Conservation (phyloP, 2,329 filamentous ascomycete genomes). For the Claviceps sp. region DNA sequence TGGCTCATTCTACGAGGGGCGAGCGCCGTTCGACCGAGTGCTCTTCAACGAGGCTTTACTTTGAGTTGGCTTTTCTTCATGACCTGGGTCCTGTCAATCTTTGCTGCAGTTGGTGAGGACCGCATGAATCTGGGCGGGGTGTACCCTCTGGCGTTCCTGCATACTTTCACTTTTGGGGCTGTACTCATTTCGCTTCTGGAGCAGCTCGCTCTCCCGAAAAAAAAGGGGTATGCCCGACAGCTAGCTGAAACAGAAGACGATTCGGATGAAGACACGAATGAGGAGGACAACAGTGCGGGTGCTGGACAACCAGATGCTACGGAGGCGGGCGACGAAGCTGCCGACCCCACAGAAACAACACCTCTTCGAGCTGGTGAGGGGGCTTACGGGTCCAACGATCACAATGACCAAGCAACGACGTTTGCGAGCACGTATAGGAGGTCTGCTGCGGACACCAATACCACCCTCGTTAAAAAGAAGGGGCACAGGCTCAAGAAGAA, state of each 20-base stretch:
- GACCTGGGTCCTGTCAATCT: conserved; percentile 59
- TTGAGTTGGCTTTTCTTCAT: conserved; percentile 74
- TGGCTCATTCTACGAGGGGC: conserved; percentile 76
- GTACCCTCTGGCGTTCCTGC: conserved; percentile 72
- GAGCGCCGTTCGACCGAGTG: conserved; percentile 69
- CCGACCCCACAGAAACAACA: conserved; percentile 36
- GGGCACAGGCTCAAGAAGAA: conserved; percentile 6
- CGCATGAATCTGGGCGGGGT: conserved; percentile 58
- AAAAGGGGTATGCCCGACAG: conserved; percentile 52
- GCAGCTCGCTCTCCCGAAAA: conserved; percentile 61
- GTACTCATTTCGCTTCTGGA: conserved; percentile 67
- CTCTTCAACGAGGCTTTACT: conserved; percentile 68
- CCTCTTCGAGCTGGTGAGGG: conserved; percentile 31
- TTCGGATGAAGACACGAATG: conserved; percentile 22
- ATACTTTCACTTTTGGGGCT: conserved; percentile 61
- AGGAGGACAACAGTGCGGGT: conserved; percentile 22
- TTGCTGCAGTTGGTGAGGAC: conserved; percentile 62
- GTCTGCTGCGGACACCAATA: conserved; percentile 22
- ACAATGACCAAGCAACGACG: conserved; percentile 28
- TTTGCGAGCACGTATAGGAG: conserved; percentile 44
- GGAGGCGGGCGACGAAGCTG: conserved; percentile 13
- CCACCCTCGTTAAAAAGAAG: conserved; percentile 6
- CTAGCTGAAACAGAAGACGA: conserved; percentile 36
- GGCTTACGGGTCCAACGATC: conserved; percentile 23
- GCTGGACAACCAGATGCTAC: neutral